Evolutionary conservation across 2,329 filamentous ascomycete species (phyloP).

Genomic region (Pseudogymnoascus sp.): DNA sequence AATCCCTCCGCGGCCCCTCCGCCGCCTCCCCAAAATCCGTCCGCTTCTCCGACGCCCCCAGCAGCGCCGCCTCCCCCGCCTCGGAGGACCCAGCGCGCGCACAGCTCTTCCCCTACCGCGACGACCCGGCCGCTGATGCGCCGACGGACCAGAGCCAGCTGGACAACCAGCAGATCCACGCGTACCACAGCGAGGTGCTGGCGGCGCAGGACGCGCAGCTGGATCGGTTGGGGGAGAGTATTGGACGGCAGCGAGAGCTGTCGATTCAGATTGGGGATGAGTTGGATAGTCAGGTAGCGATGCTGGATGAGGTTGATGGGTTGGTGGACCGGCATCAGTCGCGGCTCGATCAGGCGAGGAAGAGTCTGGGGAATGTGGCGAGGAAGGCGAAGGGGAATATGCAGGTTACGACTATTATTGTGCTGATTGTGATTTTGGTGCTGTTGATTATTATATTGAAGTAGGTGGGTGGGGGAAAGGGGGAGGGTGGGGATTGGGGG

Average conservation of each 20-base stretch:
- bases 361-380: conserved; percentile 62
- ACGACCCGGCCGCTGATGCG: conserved; percentile 49
- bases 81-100: conserved; percentile 45
- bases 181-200: conserved; percentile 72
- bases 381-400: conserved; percentile 73
- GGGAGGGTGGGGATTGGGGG: background rate
- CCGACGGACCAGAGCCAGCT: conserved; percentile 38
- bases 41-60: conserved; percentile 66
- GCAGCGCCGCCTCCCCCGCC: conserved; percentile 32
- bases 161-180: conserved; percentile 77
- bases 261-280: conserved; percentile 96
- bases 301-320: conserved; percentile 84
- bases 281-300: conserved; percentile 77
- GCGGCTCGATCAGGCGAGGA: conserved; percentile 66
- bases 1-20: conserved; percentile 26
- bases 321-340: conserved; percentile 72
- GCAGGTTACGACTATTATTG: conserved; percentile 66
- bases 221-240: conserved; percentile 77
- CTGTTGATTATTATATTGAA: conserved; percentile 60
- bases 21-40: conserved; percentile 58
- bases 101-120: conserved; percentile 60
- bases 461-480: conserved; percentile 26
- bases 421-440: conserved; percentile 58
- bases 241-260: conserved; percentile 81
- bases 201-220: conserved; percentile 89